A percentile compares a stretch with the other conserved stretches of the same genome.
phyloP scores from a whole-genome alignment of 768 basidiomycete genomes.

The Hericium rajendrae region DNA sequence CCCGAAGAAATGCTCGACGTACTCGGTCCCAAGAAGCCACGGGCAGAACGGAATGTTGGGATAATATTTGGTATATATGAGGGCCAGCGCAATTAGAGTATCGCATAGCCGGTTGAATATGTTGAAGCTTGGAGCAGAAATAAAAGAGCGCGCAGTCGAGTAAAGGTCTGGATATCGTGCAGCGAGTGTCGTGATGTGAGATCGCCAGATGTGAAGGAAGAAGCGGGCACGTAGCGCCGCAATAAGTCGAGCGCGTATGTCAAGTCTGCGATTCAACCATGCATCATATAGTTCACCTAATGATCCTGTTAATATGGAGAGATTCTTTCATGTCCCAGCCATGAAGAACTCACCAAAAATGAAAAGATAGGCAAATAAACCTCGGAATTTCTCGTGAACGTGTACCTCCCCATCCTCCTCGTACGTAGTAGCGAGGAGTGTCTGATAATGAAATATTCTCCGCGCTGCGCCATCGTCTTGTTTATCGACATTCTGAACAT shows the following conservation, averaged over 20 bases:
- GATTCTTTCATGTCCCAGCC: no score
- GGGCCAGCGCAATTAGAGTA: conserved; percentile 13
- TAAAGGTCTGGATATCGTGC: conserved; percentile 17
- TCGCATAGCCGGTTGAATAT: conserved; percentile 22
- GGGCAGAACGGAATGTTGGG: conserved; percentile 18
- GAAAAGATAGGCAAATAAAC: no score
- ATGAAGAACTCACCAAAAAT: no score
- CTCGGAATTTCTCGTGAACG: no score
- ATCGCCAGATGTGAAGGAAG: conserved; percentile 17
- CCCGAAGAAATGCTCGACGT: conserved; percentile 15
- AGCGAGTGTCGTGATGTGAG: conserved; percentile 10
- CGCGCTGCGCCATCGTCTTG: conserved; percentile 24
- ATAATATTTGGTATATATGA: conserved; percentile 15
- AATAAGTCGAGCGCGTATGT: no score
- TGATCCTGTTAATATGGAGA: no score
- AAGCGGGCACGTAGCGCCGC: conserved; percentile 9
- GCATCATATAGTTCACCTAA: no score
- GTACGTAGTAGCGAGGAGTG: conserved; percentile 10
- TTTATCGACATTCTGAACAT: conserved; percentile 20
- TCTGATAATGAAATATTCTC: conserved; percentile 16
- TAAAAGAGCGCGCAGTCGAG: conserved; percentile 14
- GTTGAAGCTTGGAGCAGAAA: conserved; percentile 19
- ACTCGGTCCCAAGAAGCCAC: conserved; percentile 16
- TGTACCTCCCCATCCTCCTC: no score
- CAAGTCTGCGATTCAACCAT: no score